These are phyloP conservation scores for Globisporangium cylindrosporum DNA, from an alignment of 352 stramenopile species.

Conservation along the genomic window DNA sequence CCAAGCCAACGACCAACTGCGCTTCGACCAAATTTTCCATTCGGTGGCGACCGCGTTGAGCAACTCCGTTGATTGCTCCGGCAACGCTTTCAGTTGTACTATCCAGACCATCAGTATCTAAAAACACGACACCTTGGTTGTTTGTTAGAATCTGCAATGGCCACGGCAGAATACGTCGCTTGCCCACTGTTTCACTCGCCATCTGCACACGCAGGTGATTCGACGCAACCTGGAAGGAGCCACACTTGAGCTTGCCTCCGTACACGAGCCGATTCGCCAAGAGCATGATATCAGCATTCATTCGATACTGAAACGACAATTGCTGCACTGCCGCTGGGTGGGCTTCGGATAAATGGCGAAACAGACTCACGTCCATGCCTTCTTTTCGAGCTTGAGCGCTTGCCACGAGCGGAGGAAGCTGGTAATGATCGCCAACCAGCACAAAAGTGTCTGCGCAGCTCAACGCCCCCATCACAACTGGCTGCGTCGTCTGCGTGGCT, in stretches of 20 bases:
- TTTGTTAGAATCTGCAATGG: constrained; percentile 30
- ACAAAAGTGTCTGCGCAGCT: constrained; percentile 93
- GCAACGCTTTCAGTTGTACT: constrained; percentile 10
- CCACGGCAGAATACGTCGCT: constrained; percentile 22
- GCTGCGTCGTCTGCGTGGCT: constrained; percentile 97
- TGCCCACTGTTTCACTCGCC: not conserved
- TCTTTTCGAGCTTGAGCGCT: constrained; percentile 84
- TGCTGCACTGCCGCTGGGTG: constrained; percentile 89
- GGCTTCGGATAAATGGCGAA: constrained; percentile 89
- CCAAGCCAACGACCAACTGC: constrained; percentile 55
- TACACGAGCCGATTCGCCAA: constrained; percentile 95
- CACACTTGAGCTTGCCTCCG: constrained; percentile 93
- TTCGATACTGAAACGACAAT: constrained; percentile 98
- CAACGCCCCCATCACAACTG: constrained; percentile 92
- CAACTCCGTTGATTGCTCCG: not conserved
- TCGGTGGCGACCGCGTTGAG: constrained; percentile 19
- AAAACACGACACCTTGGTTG: constrained; percentile 69
- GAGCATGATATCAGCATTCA: constrained; percentile 96
- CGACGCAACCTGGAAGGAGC: constrained; percentile 45
- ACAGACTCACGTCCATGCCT: constrained; percentile 88
- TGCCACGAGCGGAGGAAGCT: constrained; percentile 95
- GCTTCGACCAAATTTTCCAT: constrained; percentile 86
- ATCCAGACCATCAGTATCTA: constrained; percentile 78
- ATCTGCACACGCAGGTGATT: constrained; percentile 36
- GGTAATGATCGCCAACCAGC: constrained; percentile 97